These are phyloP conservation scores for Aciculosporium take DNA, from an alignment of 2,329 filamentous ascomycete species.

Conservation along the genomic window DNA sequence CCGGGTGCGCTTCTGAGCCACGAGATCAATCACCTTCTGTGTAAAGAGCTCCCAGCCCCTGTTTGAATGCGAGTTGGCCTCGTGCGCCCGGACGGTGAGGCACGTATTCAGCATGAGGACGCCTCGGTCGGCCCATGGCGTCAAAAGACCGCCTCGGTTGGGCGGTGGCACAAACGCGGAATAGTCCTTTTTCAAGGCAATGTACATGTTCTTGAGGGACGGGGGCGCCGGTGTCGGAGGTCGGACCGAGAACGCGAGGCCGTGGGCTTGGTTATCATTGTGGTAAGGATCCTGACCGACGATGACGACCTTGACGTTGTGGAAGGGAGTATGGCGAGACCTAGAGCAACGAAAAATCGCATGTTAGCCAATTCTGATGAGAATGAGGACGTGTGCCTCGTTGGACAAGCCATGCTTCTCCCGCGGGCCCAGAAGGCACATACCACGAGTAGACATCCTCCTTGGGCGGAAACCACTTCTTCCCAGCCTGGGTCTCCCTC, in stretches of 20 bases:
- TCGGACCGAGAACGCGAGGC: constrained; percentile 87
- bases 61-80: constrained; percentile 73
- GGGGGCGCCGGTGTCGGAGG: constrained; percentile 79
- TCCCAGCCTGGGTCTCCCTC: constrained; percentile 56
- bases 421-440: constrained; percentile 11
- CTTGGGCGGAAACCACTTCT: constrained; percentile 74
- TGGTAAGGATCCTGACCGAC: constrained; percentile 96
- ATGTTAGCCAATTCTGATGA: not conserved
- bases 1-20: constrained; percentile 57
- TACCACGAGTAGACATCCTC: constrained; percentile 94
- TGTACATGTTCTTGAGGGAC: constrained; percentile 89
- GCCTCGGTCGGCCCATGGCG: constrained; percentile 84
- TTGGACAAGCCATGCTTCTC: no score
- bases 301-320: constrained; percentile 82
- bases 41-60: constrained; percentile 91
- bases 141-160: constrained; percentile 68
- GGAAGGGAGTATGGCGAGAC: constrained; percentile 66
- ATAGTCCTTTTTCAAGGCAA: constrained; percentile 74
- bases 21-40: constrained; percentile 77
- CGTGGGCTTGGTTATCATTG: constrained; percentile 88
- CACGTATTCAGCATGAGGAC: constrained; percentile 92
- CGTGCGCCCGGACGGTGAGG: constrained; percentile 78
- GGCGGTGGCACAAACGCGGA: constrained; percentile 62
- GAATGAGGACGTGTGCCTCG: no score
- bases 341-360: not conserved